Conservation (phyloP, 2,329 filamentous ascomycete genomes). For the Fonsecaea multimorphosa region DNA sequence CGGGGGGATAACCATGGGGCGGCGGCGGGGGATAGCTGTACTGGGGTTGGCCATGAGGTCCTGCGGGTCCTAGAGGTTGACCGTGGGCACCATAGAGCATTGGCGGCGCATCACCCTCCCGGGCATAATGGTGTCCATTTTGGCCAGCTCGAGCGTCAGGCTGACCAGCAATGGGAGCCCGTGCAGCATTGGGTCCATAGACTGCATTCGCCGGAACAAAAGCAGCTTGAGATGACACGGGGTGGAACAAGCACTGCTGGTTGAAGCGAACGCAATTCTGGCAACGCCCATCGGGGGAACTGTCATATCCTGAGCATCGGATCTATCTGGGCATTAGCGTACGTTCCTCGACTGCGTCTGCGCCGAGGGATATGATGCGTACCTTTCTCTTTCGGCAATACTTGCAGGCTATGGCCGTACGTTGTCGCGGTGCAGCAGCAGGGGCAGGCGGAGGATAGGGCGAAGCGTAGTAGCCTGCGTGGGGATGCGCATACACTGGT, state of each 20-base stretch:
- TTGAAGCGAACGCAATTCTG: constrained; percentile 75
- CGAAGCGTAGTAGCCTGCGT: constrained; percentile 46
- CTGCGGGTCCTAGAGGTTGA: constrained; percentile 53
- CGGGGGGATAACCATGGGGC: constrained; percentile 40
- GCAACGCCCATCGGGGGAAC: constrained; percentile 73
- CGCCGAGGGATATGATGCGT: constrained; percentile 36
- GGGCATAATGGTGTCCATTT: constrained; percentile 42
- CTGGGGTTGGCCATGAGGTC: constrained; percentile 40
- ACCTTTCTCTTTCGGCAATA: constrained; percentile 61
- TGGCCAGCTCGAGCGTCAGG: constrained; percentile 43
- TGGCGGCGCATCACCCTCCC: constrained; percentile 38
- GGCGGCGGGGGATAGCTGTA: constrained; percentile 50
- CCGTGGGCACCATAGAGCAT: constrained; percentile 58
- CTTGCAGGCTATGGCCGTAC: constrained; percentile 59
- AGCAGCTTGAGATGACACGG: constrained; percentile 74
- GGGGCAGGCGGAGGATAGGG: constrained; percentile 49
- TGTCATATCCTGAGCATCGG: constrained; percentile 76
- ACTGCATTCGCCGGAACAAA: constrained; percentile 75
- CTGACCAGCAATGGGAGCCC: constrained; percentile 39
- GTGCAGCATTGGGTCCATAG: constrained; percentile 56
- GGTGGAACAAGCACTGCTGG: constrained; percentile 78
- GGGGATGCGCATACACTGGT: constrained; percentile 50
- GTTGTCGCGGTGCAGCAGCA: constrained; percentile 55
- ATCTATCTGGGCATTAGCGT: constrained; percentile 59
- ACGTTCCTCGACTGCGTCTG: constrained; percentile 8